A percentile compares a stretch with the other conserved stretches of the same genome.
phyloP scores from a whole-genome alignment of 495 filamentous ascomycete species.

The Tuber magnatum region DNA sequence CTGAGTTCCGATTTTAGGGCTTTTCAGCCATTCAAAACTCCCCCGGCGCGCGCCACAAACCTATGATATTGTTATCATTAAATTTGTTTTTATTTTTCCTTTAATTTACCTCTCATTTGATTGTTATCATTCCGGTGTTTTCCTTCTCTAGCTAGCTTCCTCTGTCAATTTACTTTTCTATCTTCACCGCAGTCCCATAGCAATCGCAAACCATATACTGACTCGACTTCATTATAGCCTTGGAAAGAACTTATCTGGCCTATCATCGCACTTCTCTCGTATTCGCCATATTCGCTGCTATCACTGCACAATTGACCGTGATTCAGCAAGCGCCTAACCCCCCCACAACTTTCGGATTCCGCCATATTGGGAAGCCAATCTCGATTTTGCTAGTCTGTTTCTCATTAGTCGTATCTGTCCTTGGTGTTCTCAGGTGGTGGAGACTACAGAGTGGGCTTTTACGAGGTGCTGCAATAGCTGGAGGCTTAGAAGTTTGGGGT shows the following conservation, averaged over 20 bases:
- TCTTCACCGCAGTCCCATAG: slow-evolving; percentile 6
- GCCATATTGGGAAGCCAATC: slow-evolving; percentile 59
- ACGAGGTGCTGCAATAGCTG: slow-evolving; percentile 56
- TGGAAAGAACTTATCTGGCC: slow-evolving; percentile 71
- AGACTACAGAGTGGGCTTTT: slow-evolving; percentile 61
- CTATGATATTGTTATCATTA: no score
- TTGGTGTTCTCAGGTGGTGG: slow-evolving; percentile 63
- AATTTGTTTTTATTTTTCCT: no score
- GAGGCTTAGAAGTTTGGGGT: slow-evolving; percentile 61
- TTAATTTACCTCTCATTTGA: slow-evolving; percentile 12
- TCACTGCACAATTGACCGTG: slow-evolving; percentile 63
- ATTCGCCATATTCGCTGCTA: slow-evolving; percentile 59
- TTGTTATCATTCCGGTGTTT: slow-evolving; percentile 12
- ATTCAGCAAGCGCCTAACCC: slow-evolving; percentile 51
- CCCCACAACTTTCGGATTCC: slow-evolving; percentile 51
- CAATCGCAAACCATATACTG: slow-evolving; percentile 17
- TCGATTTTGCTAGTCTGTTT: slow-evolving; percentile 53
- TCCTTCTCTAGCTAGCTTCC: slow-evolving; percentile 11
- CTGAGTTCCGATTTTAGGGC: background rate
- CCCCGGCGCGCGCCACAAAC: background rate
- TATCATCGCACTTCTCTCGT: slow-evolving; percentile 68
- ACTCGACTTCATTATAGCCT: slow-evolving; percentile 48
- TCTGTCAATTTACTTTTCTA: slow-evolving; percentile 4
- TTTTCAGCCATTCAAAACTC: background rate
- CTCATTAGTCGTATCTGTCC: slow-evolving; percentile 51